These are phyloP conservation scores for Novymonas esmeraldas DNA, from an alignment of 208 protist genomes.

Conservation along the genomic window DNA sequence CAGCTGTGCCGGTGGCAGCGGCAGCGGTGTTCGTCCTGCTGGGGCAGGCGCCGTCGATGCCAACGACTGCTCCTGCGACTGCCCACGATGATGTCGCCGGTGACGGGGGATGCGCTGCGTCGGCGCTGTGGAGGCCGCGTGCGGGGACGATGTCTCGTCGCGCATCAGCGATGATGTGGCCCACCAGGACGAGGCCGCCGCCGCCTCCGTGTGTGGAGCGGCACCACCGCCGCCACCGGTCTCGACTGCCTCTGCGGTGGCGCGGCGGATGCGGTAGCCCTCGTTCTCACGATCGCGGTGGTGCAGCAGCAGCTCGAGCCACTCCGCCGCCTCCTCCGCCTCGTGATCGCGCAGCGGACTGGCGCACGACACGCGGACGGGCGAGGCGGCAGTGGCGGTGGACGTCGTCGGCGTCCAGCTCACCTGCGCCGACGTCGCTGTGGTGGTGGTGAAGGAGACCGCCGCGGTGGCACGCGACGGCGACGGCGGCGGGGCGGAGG, in stretches of 20 bases:
- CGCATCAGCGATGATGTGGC: constrained; percentile 25
- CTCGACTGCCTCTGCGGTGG: background rate
- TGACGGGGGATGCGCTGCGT: too few relatives aligned
- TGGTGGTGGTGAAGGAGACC: background rate
- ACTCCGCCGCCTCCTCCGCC: constrained; percentile 28
- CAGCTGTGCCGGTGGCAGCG: constrained; percentile 14
- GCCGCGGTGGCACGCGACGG: background rate
- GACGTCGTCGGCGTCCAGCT: too few relatives aligned
- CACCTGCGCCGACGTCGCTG: too few relatives aligned
- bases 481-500: background rate
- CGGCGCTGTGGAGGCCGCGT: too few relatives aligned
- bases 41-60: background rate
- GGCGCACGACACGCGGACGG: too few relatives aligned
- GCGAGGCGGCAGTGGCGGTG: too few relatives aligned
- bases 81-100: background rate
- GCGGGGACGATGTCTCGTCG: background rate
- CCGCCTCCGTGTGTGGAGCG: background rate
- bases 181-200: constrained; percentile 18
- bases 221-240: background rate
- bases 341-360: background rate
- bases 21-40: background rate
- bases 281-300: constrained; percentile 47
- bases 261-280: constrained; percentile 13
- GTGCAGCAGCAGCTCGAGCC: constrained; percentile 38
- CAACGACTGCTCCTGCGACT: background rate